Conservation (phyloP, 495 filamentous ascomycete genomes). For the Penicillium steckii region DNA sequence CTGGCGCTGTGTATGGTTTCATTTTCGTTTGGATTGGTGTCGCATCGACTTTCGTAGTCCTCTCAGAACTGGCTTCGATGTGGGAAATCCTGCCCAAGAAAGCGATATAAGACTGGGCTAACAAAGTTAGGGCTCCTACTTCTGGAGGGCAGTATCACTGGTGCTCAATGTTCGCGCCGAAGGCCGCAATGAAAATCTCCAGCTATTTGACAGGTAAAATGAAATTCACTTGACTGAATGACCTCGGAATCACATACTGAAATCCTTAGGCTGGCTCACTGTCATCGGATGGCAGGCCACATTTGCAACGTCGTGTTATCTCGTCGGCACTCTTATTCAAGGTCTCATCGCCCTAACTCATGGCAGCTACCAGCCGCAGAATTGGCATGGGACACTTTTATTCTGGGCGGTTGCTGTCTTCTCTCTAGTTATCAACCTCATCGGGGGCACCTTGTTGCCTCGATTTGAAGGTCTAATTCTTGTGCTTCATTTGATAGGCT, state of each 20-base stretch:
- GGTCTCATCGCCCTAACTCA: slow-evolving; percentile 38
- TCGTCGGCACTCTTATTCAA: slow-evolving; percentile 42
- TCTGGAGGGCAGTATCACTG: slow-evolving; percentile 55
- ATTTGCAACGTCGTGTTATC: slow-evolving; percentile 39
- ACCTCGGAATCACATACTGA: not conserved
- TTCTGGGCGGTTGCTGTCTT: slow-evolving; percentile 41
- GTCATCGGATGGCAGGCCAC: slow-evolving; percentile 46
- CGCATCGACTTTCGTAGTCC: slow-evolving; percentile 25
- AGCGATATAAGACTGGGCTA: not conserved
- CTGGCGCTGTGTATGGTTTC: slow-evolving; percentile 52
- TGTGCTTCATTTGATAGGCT: slow-evolving; percentile 49
- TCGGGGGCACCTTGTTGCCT: slow-evolving; percentile 40
- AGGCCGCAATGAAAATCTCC: slow-evolving; percentile 33
- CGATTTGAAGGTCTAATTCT: slow-evolving; percentile 46
- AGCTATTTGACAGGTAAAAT: slow-evolving; percentile 50
- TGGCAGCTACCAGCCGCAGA: slow-evolving; percentile 30
- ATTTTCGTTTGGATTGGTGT: slow-evolving; percentile 47
- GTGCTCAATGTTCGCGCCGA: slow-evolving; percentile 50
- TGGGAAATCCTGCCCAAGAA: slow-evolving; percentile 7
- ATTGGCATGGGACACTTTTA: slow-evolving; percentile 44
- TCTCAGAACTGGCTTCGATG: slow-evolving; percentile 47
- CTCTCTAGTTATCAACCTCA: slow-evolving; percentile 40
- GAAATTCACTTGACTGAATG: not conserved
- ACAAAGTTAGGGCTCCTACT: slow-evolving; percentile 42
- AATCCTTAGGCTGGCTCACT: slow-evolving; percentile 40